Evolutionary conservation across 78 protist species (phyloP).

Genomic region (Monocercomonoides exilis): DNA sequence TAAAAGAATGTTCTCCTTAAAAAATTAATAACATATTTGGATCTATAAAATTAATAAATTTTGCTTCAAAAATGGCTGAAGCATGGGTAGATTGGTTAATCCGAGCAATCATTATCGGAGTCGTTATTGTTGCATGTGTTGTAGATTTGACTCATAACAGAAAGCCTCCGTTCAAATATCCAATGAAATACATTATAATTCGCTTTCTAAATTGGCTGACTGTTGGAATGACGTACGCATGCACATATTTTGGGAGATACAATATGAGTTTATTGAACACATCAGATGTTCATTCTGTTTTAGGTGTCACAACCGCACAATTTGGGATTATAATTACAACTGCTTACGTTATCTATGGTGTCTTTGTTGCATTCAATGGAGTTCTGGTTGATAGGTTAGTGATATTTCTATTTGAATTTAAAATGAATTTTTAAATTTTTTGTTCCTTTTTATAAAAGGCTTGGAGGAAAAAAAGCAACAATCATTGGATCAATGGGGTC

Average conservation of each 20-base stretch:
- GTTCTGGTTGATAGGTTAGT: conserved; percentile 3
- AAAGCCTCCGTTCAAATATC: neutral
- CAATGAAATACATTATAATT: neutral
- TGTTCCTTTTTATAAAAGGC: neutral
- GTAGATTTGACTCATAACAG: conserved; percentile 15
- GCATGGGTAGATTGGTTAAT: neutral
- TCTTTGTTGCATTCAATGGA: conserved; percentile 28
- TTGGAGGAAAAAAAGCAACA: conserved; percentile 9
- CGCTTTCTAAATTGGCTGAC: conserved; percentile 20
- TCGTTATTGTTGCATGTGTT: conserved; percentile 16
- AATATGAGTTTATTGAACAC: neutral
- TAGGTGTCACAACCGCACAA: neutral
- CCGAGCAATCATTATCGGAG: neutral
- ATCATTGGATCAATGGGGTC: conserved; percentile 21
- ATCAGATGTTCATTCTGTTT: neutral
- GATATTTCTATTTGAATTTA: neutral
- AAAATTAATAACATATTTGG: no score
- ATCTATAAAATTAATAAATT: no score
- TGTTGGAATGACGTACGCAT: conserved; percentile 29
- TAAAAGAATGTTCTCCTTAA: no score
- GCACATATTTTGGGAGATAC: conserved; percentile 17
- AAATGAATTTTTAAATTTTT: neutral
- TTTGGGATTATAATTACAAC: conserved; percentile 16
- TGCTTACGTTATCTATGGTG: conserved; percentile 13
- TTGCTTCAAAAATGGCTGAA: no score